phyloP scores from a whole-genome alignment of 441 rosid species.

The Oxalis stricta region DNA sequence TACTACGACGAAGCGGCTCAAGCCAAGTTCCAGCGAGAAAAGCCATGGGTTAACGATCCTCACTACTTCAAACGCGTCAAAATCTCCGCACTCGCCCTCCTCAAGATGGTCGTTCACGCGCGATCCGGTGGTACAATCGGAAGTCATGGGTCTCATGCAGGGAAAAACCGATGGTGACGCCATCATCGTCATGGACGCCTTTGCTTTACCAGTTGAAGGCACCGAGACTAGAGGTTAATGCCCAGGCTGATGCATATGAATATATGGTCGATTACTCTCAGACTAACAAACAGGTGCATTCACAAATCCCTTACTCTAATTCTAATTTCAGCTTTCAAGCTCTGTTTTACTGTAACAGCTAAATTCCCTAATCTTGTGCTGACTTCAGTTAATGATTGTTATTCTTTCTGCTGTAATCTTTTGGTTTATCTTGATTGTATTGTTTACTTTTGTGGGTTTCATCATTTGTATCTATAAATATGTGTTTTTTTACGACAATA shows the following conservation, averaged over 20 bases:
- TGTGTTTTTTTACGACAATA: too few species aligned
- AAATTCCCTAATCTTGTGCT: too few species aligned
- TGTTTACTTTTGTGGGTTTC: too few species aligned
- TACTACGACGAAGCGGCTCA: slow-evolving; percentile 67
- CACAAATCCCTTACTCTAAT: background rate
- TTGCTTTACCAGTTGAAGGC: slow-evolving; percentile 95
- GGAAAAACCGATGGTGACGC: slow-evolving; percentile 94
- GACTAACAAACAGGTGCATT: slow-evolving; percentile 76
- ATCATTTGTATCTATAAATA: too few species aligned
- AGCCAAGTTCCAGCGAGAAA: slow-evolving; percentile 68
- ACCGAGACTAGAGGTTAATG: slow-evolving; percentile 98
- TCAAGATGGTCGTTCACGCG: slow-evolving; percentile 98
- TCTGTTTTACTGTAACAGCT: too few species aligned
- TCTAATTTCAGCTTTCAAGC: too few species aligned
- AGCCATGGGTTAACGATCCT: slow-evolving; percentile 88
- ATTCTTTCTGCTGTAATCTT: too few species aligned
- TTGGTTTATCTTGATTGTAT: too few species aligned
- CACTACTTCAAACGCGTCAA: slow-evolving; percentile 93
- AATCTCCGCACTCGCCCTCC: slow-evolving; percentile 92
- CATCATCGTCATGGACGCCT: slow-evolving; percentile 96
- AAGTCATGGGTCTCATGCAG: slow-evolving; percentile 98
- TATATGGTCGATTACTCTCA: slow-evolving; percentile 95
- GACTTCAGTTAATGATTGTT: too few species aligned
- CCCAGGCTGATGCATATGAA: slow-evolving; percentile 96
- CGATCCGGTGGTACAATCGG: slow-evolving; percentile 99